Evolutionary conservation across 179 eudicot genomes (phyloP), one percentile per base, ranked within the genome.

Genomic region (Vitellaria paradoxa): DNA sequence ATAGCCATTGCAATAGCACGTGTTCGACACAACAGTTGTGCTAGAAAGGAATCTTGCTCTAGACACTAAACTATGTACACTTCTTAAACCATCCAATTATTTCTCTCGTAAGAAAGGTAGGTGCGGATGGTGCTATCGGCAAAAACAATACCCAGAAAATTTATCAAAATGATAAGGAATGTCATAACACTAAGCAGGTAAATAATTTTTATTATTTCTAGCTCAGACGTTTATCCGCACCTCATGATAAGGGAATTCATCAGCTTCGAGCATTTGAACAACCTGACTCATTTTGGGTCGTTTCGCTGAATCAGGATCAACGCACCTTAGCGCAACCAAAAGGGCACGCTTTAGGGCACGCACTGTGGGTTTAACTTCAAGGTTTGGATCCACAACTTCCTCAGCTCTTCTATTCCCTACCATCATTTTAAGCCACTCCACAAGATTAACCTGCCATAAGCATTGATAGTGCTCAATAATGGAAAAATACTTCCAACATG

Each of bases 221-320:
- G 21, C 13, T 66, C 46, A 64, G 57, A 66, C 64, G 68, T 46
- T 20, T 68, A 75, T 53, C 55, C 42, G 53, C 81, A 93, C 97
- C 97, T 92, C 95, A 20, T 91, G 93, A 73, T 87, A 79, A 45
- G 96, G 92, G 78, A 81, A 88, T 42, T 92, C 97, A 71, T 93
- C 96, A 68, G 91, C 85, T 72, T 93, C 97, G 65, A 93, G 87
- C 97, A 93, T 93, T 74, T 90, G 81, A 15, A 91, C 97, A 80
- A 91, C 92, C 60, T 93, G 97, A 86, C 97, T 93, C 97, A 93
- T 93, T 80, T 87, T 93, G 78, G 97, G 97, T 70, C 97, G 86
- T 81, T 93, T 93, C 75, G 85, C 88, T 17, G 97, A 91, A 75
- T 91, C 96, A 60, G 97, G 96, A 82, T 93, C 97, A 71, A 93